Percentiles rank a stretch among this genome's conserved stretches.
Conservation (phyloP, 2,329 filamentous ascomycete species). For the Pseudogymnoascus sp. region DNA sequence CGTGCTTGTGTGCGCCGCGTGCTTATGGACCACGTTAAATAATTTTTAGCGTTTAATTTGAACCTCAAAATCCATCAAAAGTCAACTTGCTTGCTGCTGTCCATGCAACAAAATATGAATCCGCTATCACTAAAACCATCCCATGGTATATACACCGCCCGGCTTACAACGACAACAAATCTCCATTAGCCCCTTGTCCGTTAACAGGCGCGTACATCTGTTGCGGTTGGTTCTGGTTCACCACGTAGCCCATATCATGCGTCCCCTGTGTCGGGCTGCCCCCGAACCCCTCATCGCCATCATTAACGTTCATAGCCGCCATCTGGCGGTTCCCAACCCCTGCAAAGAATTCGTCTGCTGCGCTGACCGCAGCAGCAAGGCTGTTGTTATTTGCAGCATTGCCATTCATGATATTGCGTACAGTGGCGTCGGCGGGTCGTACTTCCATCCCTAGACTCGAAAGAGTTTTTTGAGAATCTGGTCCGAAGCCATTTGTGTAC, state of each 20-base stretch:
- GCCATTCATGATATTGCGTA: slow-evolving; percentile 19
- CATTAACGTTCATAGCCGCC: slow-evolving; percentile 60
- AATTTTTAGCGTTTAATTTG: background rate
- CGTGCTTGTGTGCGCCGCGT: too few species aligned
- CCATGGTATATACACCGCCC: background rate
- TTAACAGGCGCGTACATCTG: slow-evolving; percentile 63
- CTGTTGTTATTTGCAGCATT: slow-evolving; percentile 34
- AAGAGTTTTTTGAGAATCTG: slow-evolving; percentile 51
- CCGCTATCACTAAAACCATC: background rate
- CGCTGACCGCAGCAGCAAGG: slow-evolving; percentile 64
- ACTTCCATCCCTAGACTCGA: slow-evolving; percentile 46
- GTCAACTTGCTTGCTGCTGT: background rate
- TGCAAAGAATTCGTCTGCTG: slow-evolving; percentile 85
- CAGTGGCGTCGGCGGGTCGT: slow-evolving; percentile 27
- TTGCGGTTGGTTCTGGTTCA: slow-evolving; percentile 74
- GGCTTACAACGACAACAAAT: slow-evolving; percentile 56
- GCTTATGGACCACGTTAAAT: too few species aligned
- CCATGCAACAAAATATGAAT: background rate
- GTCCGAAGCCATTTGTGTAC: slow-evolving; percentile 36
- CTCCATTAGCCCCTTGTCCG: slow-evolving; percentile 57
- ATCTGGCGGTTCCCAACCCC: slow-evolving; percentile 66
- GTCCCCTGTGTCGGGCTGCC: slow-evolving; percentile 40
- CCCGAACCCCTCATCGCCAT: slow-evolving; percentile 55
- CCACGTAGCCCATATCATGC: slow-evolving; percentile 53
- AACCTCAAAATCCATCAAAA: background rate